These are phyloP conservation scores for Aaosphaeria arxii DNA, from an alignment of 2,329 filamentous ascomycete genomes.

Conservation along the genomic window DNA sequence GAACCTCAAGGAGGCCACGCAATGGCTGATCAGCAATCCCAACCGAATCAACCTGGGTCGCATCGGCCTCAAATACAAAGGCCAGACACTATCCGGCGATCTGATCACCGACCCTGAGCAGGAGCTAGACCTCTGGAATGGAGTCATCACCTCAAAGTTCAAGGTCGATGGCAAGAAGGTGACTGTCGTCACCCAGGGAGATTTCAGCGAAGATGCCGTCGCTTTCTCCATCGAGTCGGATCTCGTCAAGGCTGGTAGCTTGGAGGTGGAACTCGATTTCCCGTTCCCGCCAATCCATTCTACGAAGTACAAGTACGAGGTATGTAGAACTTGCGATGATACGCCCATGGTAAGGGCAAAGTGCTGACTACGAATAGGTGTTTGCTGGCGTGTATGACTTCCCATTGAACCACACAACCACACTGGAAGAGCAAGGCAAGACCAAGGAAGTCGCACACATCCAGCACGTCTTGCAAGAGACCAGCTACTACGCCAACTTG, in stretches of 20 bases:
- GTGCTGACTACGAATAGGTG: conserved; percentile 34
- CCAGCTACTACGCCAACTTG: neutral
- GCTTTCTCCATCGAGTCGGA: conserved; percentile 22
- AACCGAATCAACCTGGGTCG: conserved; percentile 50
- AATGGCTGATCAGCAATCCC: conserved; percentile 54
- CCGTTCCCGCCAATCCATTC: conserved; percentile 43
- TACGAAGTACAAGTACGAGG: conserved; percentile 23
- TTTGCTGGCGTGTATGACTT: conserved; percentile 52
- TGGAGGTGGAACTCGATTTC: conserved; percentile 52
- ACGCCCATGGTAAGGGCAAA: too few species aligned
- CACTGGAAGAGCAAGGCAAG: conserved; percentile 28
- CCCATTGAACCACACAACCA: conserved; percentile 44
- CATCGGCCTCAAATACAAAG: conserved; percentile 44
- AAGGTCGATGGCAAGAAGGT: conserved; percentile 39
- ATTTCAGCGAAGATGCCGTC: conserved; percentile 11
- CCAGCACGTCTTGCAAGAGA: neutral
- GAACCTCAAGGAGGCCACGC: conserved; percentile 39
- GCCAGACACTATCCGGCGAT: conserved; percentile 22
- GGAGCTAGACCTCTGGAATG: conserved; percentile 49
- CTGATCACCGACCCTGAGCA: conserved; percentile 27
- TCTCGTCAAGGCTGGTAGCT: conserved; percentile 34
- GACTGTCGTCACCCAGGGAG: conserved; percentile 44
- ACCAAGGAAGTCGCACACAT: neutral
- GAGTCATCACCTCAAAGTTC: conserved; percentile 46
- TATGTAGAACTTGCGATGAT: conserved; percentile 20